phyloP scores from a whole-genome alignment of 257 asterid species.

The Asclepias syriaca region DNA sequence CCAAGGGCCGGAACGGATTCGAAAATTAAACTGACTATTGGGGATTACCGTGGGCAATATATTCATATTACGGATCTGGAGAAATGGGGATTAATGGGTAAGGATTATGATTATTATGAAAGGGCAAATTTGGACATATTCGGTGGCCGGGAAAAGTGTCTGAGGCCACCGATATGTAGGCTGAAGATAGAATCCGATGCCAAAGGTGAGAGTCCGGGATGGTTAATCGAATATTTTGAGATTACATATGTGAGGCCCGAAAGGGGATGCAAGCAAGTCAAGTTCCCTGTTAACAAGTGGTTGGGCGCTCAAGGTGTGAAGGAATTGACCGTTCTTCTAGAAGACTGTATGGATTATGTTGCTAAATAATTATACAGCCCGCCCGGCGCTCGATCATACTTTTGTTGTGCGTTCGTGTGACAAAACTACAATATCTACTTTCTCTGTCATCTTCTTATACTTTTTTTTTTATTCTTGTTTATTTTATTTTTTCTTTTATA shows the following conservation, averaged over 20 bases:
- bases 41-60: constrained; percentile 29
- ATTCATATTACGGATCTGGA: constrained; percentile 40
- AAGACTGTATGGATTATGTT: no score
- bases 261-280: constrained; percentile 37
- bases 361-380: no score
- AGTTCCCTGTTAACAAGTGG: constrained; percentile 49
- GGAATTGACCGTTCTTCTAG: no score
- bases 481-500: no score
- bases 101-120: constrained; percentile 45
- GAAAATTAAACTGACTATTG: constrained; percentile 31
- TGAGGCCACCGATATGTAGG: constrained; percentile 41
- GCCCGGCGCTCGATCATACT: no score
- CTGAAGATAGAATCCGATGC: constrained; percentile 44
- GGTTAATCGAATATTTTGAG: constrained; percentile 34
- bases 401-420: no score
- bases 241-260: constrained; percentile 42
- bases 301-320: constrained; percentile 29
- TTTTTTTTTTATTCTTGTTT: no score
- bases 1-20: constrained; percentile 53
- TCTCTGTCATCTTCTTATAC: no score
- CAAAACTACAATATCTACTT: no score
- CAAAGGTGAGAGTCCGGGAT: constrained; percentile 29
- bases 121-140: constrained; percentile 45
- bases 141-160: constrained; percentile 49
- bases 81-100: constrained; percentile 62